Evolutionary conservation across 208 protist genomes (phyloP).

Genomic region (Trypanosoma avium): DNA sequence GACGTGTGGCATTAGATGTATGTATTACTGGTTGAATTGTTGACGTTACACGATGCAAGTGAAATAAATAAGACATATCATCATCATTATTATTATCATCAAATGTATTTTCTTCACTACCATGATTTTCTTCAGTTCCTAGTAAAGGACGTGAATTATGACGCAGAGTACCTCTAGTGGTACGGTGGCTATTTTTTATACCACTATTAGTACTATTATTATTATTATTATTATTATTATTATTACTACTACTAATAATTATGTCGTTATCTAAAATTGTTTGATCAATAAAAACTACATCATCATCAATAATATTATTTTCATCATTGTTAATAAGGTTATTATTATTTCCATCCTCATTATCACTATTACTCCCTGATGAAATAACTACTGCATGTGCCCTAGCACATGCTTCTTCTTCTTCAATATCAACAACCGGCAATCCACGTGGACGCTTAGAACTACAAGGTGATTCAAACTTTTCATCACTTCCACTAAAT

Average conservation of each 20-base stretch:
- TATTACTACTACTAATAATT: background rate
- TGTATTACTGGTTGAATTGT: background rate
- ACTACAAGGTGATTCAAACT: background rate
- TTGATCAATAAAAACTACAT: slow-evolving; percentile 21
- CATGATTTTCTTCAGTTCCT: background rate
- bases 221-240: background rate
- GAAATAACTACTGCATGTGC: slow-evolving; percentile 6
- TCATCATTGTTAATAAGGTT: slow-evolving; percentile 7
- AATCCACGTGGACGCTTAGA: background rate
- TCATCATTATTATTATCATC: slow-evolving; percentile 2
- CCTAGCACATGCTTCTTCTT: slow-evolving; percentile 8
- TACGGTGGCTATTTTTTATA: too few species aligned
- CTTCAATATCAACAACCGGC: slow-evolving; percentile 13
- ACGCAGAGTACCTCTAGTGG: too few species aligned
- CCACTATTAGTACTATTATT: background rate
- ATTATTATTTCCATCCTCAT: background rate
- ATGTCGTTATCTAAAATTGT: background rate
- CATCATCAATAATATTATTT: slow-evolving; percentile 26
- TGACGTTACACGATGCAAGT: background rate
- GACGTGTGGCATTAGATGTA: slow-evolving; percentile 29
- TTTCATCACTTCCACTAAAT: slow-evolving; percentile 6
- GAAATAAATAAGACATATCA: slow-evolving; percentile 8
- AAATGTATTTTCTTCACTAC: background rate
- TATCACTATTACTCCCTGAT: background rate
- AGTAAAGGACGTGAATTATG: too few species aligned